Conservation (phyloP, 306 rosid species). For the Vigna nakashimae region DNA sequence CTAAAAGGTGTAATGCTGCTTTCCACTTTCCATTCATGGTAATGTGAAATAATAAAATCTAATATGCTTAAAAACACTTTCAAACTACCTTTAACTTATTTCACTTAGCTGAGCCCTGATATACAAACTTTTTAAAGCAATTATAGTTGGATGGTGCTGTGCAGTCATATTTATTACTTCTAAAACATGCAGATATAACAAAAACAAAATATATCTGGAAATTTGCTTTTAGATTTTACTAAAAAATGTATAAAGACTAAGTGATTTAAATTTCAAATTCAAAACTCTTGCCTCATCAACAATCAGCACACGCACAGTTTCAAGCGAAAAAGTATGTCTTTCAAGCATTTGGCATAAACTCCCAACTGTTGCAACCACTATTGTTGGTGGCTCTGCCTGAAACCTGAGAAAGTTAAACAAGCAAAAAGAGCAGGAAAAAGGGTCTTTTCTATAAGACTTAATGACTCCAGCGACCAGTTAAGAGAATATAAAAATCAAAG, state of each 20-base stretch:
- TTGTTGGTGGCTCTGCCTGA: conserved; percentile 91
- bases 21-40: background rate
- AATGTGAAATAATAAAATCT: conserved; percentile 29
- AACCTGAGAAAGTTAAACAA: conserved; percentile 44
- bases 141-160: conserved; percentile 12
- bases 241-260: conserved; percentile 17
- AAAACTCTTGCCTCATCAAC: conserved; percentile 82
- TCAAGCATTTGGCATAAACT: conserved; percentile 92
- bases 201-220: conserved; percentile 13
- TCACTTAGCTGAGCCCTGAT: conserved; percentile 20
- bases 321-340: conserved; percentile 65
- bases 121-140: conserved; percentile 24
- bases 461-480: conserved; percentile 14
- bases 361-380: conserved; percentile 84
- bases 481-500: conserved; percentile 26
- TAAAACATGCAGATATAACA: background rate
- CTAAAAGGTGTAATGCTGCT: background rate
- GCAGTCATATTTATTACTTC: conserved; percentile 27
- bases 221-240: conserved; percentile 18
- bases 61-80: background rate
- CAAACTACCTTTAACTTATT: conserved; percentile 6
- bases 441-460: conserved; percentile 23
- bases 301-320: conserved; percentile 71
- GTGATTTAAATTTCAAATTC: conserved; percentile 24
- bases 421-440: conserved; percentile 13